phyloP scores from a whole-genome alignment of 2,329 filamentous ascomycete species.

The Sclerotiophoma versabilis region DNA sequence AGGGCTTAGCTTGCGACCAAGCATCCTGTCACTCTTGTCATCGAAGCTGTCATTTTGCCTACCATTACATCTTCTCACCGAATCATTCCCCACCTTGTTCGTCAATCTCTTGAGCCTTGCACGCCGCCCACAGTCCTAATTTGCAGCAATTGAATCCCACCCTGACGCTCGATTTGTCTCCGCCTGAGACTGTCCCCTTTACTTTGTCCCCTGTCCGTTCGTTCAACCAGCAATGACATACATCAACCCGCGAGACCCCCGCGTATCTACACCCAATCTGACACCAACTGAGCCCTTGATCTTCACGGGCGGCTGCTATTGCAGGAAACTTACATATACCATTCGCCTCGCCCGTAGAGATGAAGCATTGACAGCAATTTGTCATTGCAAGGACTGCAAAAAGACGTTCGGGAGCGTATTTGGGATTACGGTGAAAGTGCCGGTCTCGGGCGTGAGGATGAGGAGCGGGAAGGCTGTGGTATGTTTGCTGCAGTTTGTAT shows the following conservation, averaged over 20 bases:
- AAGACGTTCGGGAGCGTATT: constrained; percentile 61
- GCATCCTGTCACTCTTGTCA: not conserved
- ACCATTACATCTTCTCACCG: not conserved
- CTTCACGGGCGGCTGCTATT: constrained; percentile 57
- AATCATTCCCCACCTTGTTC: not conserved
- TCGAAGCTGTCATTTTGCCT: not conserved
- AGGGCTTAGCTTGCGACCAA: not conserved
- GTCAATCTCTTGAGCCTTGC: not conserved
- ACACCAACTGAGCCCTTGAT: constrained; percentile 12
- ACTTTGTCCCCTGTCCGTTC: not conserved
- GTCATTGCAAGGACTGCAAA: constrained; percentile 63
- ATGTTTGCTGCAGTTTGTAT: not conserved
- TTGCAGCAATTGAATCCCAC: not conserved
- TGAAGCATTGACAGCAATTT: constrained; percentile 60
- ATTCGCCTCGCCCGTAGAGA: constrained; percentile 54
- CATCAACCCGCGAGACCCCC: constrained; percentile 3
- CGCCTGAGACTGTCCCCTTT: not conserved
- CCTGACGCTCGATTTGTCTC: not conserved
- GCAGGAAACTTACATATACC: constrained; percentile 56
- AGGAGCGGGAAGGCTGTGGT: constrained; percentile 27
- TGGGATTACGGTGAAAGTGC: constrained; percentile 61
- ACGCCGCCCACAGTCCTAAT: too few species aligned
- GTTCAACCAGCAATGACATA: constrained; percentile 3
- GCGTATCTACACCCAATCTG: not conserved
- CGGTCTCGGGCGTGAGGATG: constrained; percentile 54